phyloP scores from a whole-genome alignment of 306 rosid species.

The Cucurbita argyrosperma region DNA sequence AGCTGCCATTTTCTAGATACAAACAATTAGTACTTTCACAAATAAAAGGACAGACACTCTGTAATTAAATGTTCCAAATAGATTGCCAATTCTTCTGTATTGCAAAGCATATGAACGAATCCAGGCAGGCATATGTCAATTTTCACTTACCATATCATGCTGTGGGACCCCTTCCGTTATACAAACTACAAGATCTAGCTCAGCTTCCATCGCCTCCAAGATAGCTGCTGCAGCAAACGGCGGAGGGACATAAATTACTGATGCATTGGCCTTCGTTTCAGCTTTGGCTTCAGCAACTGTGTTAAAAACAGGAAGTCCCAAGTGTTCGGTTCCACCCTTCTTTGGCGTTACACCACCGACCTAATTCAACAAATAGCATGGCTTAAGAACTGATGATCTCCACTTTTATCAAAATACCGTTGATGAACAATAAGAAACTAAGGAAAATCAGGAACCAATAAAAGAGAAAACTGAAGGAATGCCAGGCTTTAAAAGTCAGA shows the following conservation, averaged over 20 bases:
- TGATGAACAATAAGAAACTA: background rate
- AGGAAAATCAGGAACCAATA: background rate
- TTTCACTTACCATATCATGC: slow-evolving; percentile 67
- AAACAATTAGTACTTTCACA: background rate
- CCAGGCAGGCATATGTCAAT: background rate
- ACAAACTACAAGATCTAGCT: slow-evolving; percentile 89
- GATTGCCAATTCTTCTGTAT: background rate
- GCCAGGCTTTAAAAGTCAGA: background rate
- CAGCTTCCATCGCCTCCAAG: slow-evolving; percentile 85
- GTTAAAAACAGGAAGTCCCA: slow-evolving; percentile 98
- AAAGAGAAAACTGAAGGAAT: background rate
- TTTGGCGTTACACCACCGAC: slow-evolving; percentile 97
- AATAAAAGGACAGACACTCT: background rate
- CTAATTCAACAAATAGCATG: slow-evolving; percentile 19
- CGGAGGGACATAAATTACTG: slow-evolving; percentile 92
- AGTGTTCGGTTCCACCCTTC: slow-evolving; percentile 93
- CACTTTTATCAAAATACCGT: background rate
- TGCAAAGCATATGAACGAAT: background rate
- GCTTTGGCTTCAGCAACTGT: slow-evolving; percentile 88
- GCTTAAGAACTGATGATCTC: background rate
- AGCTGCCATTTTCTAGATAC: background rate
- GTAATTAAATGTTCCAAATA: background rate
- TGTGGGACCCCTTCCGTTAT: slow-evolving; percentile 99
- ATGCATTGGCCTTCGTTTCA: slow-evolving; percentile 86
- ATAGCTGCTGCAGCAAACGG: slow-evolving; percentile 97